A percentile compares a stretch with the other conserved stretches of the same genome.
Conservation (phyloP, 345 rosid species). For the Raphanus raphanistrum region DNA sequence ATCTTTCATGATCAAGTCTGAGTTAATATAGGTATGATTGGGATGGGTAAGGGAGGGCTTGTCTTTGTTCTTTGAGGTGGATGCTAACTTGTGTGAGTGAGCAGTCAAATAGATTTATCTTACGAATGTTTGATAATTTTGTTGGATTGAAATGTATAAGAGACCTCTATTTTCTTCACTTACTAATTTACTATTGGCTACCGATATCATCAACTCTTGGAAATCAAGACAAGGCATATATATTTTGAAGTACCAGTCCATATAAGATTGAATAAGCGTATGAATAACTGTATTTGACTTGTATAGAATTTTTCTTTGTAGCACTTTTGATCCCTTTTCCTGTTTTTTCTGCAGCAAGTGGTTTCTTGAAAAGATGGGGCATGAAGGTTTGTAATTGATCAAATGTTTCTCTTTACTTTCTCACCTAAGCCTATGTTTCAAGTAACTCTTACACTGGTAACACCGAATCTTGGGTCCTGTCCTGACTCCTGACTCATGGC, state of each 20-base stretch:
- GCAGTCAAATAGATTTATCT: not conserved
- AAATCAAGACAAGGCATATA: not conserved
- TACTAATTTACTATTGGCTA: not conserved
- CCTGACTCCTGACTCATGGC: no score
- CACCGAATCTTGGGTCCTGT: not conserved
- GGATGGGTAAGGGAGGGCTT: not conserved
- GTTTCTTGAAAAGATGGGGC: slow-evolving; percentile 88
- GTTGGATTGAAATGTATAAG: slow-evolving; percentile 7
- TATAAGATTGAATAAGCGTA: slow-evolving; percentile 1
- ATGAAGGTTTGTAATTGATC: slow-evolving; percentile 65
- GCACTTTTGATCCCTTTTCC: slow-evolving; percentile 20
- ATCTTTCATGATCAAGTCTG: not conserved
- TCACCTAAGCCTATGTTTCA: not conserved
- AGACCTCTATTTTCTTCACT: not conserved
- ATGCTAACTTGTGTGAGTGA: not conserved
- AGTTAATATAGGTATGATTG: not conserved
- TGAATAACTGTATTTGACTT: not conserved
- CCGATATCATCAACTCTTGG: not conserved
- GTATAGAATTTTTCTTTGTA: not conserved
- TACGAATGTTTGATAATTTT: slow-evolving; percentile 7
- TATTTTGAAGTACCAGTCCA: not conserved
- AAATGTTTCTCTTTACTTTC: not conserved
- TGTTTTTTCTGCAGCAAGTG: slow-evolving; percentile 66
- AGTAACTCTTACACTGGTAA: slow-evolving; percentile 5
- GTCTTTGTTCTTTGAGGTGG: not conserved